Evolutionary conservation across 805 yeast species (phyloP), one percentile per base, ranked within the genome.

Genomic region (Sugiyamaella valdiviana): DNA sequence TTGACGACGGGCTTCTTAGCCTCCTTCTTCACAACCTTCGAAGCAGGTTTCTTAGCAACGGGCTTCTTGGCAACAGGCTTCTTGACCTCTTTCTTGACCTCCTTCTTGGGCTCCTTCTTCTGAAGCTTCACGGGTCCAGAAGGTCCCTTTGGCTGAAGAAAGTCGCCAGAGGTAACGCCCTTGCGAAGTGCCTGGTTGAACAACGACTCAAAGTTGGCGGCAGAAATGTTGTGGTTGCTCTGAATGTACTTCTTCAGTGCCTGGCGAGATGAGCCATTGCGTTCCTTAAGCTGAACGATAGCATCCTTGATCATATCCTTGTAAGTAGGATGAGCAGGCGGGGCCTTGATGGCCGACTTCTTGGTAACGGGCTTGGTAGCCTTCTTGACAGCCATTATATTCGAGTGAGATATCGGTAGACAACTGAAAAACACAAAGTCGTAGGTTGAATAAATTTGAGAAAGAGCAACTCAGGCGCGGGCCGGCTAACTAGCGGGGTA

Each of bases 71-170:
- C 48, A 19, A 54, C 54, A 6, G 56, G 51, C 49, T 46, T 46
- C 56, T 51, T 54, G 23, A 52, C 42, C 15, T 53, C 51, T 26
- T 39, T 36, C 9, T 68, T 56, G 54, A 62, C 65, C 62, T 70
- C 71, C 39, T 65, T 64, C 19, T 60, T 61, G 51, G 65, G 62
- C 59, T 64, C 66, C 59, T 70, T 65, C 70, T 78, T 78, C 62
- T 70, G 73, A 52, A 83, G 66, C 68, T 86, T 85, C 55, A 86
- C 78, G 42, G 95, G 86, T 44, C 95, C 95, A 10, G 95, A 81
- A 16, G 95, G 83, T 42, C 95, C 95, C 71, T 87, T 86, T 64
- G 95, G 95, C 70, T 85, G 95, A 41, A 75, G 64, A 56, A 87
- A 85, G 45, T 78, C 83, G 42, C 85, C 91, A n/a, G 79, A 64